Conservation (phyloP, 73 alveolate genomes). For the Paramecium sonneborni region DNA sequence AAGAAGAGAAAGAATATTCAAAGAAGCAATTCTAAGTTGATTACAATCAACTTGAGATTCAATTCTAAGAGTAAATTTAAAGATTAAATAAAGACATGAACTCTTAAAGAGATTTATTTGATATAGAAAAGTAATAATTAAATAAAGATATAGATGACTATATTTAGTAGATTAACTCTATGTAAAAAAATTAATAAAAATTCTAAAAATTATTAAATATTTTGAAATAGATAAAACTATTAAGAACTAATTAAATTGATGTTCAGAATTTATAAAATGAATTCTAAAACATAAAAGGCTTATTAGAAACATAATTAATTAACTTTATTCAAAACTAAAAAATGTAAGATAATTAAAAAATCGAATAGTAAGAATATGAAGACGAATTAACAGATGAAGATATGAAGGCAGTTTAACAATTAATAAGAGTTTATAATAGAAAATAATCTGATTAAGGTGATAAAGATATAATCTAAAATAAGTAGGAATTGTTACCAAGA, state of each 20-base stretch:
- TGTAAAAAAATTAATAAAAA: background rate
- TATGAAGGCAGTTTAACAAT: background rate
- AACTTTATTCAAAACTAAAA: background rate
- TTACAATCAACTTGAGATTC: background rate
- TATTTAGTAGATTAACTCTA: background rate
- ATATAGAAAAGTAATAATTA: background rate
- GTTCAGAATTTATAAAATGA: background rate
- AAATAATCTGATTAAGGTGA: background rate
- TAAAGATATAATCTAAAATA: background rate
- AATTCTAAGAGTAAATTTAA: background rate
- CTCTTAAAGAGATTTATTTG: background rate
- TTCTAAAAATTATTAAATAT: background rate
- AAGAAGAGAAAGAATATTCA: background rate
- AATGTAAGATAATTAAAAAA: background rate
- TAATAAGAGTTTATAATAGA: background rate
- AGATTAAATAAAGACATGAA: background rate
- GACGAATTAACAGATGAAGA: conserved; percentile 19
- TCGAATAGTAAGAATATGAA: background rate
- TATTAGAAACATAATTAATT: background rate
- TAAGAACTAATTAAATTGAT: background rate
- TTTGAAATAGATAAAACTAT: background rate
- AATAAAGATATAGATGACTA: background rate
- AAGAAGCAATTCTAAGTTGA: background rate
- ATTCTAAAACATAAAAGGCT: background rate
- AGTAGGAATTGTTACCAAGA: background rate